phyloP scores from a whole-genome alignment of 441 rosid species.

The Pelargonium citronellum region DNA sequence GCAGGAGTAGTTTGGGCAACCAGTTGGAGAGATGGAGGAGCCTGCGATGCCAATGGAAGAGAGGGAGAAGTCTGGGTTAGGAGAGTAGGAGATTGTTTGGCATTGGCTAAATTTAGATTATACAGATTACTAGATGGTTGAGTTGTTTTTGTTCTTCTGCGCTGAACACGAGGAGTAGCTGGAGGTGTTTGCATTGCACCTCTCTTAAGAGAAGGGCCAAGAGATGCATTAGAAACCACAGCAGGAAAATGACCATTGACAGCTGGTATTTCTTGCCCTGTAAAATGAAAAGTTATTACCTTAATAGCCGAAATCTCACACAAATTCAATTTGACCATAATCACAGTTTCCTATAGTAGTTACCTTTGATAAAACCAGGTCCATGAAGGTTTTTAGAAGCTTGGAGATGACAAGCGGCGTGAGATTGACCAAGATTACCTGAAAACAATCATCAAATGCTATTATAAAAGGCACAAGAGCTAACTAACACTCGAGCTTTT shows the following conservation, averaged over 20 bases:
- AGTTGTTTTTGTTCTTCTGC: background rate
- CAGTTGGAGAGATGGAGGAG: background rate
- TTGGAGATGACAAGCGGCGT: conserved; percentile 12
- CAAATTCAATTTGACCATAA: background rate
- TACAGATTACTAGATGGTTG: background rate
- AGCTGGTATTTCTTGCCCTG: background rate
- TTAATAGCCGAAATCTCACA: background rate
- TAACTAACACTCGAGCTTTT: background rate
- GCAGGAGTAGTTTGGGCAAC: background rate
- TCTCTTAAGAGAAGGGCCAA: background rate
- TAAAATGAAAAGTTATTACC: background rate
- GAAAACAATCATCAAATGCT: conserved; percentile 20
- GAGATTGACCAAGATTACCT: conserved; percentile 22
- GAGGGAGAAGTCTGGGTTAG: background rate
- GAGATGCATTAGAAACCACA: conserved; percentile 1
- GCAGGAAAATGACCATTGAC: background rate
- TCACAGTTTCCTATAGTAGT: background rate
- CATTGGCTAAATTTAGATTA: background rate
- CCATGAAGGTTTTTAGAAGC: conserved; percentile 6
- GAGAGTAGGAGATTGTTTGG: background rate
- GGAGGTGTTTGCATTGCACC: background rate
- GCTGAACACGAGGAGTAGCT: background rate
- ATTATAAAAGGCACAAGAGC: conserved; percentile 1
- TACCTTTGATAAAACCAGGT: conserved; percentile 20
- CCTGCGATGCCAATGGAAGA: background rate